These are phyloP conservation scores for Podaxis sp. DNA, from an alignment of 768 basidiomycete genomes.

Conservation along the genomic window DNA sequence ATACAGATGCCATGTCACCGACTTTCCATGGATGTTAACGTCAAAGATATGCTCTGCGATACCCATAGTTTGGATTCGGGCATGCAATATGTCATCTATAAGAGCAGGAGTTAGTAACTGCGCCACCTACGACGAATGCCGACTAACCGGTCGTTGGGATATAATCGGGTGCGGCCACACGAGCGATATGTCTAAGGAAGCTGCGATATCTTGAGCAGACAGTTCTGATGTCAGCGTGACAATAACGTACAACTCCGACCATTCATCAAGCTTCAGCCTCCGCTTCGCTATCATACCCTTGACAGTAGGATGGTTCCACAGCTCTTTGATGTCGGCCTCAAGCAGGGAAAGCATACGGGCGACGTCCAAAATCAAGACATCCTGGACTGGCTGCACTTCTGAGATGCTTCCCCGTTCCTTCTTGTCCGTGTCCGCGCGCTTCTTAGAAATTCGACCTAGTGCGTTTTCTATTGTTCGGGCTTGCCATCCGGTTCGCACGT, in stretches of 20 bases:
- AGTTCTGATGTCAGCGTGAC: neutral
- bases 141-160: slow-evolving; percentile 69
- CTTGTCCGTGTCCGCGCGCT: slow-evolving; percentile 27
- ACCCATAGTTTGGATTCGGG: slow-evolving; percentile 90
- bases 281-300: slow-evolving; percentile 64
- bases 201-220: slow-evolving; percentile 33
- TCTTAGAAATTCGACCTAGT: slow-evolving; percentile 35
- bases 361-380: slow-evolving; percentile 59
- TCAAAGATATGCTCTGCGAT: slow-evolving; percentile 84
- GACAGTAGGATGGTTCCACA: slow-evolving; percentile 76
- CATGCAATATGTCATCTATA: slow-evolving; percentile 82
- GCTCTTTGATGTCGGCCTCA: slow-evolving; percentile 62
- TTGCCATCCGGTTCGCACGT: slow-evolving; percentile 82
- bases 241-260: slow-evolving; percentile 78
- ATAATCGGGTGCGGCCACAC: slow-evolving; percentile 68
- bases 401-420: slow-evolving; percentile 33
- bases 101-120: slow-evolving; percentile 28
- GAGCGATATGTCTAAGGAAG: slow-evolving; percentile 71
- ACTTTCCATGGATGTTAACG: slow-evolving; percentile 75
- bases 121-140: slow-evolving; percentile 13
- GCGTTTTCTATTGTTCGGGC: slow-evolving; percentile 60
- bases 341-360: slow-evolving; percentile 55
- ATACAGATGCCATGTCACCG: slow-evolving; percentile 71
- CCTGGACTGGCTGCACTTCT: slow-evolving; percentile 37
- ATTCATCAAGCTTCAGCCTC: slow-evolving; percentile 78